Evolutionary conservation across 495 filamentous ascomycete genomes (phyloP).

Genomic region (Hypoxylon lienhwacheense): DNA sequence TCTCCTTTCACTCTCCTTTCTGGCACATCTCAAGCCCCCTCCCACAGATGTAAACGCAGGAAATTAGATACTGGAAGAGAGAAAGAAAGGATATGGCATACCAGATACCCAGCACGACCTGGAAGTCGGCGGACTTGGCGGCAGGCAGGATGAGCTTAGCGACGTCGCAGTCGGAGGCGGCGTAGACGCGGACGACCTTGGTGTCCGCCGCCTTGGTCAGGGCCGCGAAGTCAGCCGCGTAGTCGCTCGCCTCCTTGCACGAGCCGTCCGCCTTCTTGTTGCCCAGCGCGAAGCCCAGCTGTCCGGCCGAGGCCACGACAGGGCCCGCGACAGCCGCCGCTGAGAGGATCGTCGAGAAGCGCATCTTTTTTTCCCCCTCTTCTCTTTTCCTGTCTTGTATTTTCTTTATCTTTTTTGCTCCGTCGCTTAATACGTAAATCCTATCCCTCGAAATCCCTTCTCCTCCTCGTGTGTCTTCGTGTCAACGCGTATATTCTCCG

Average conservation of each 20-base stretch:
- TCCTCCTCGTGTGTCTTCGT: not conserved
- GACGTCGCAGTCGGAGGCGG: conserved; percentile 67
- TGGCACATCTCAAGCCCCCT: not conserved
- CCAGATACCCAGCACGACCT: conserved; percentile 80
- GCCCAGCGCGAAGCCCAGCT: conserved; percentile 58
- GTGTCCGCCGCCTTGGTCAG: conserved; percentile 42
- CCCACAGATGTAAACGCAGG: no score
- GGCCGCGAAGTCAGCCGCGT: conserved; percentile 68
- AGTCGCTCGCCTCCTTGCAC: conserved; percentile 68
- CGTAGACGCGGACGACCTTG: conserved; percentile 69
- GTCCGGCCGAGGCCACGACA: conserved; percentile 47
- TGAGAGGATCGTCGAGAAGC: conserved; percentile 41
- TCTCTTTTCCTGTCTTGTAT: not conserved
- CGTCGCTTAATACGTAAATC: not conserved
- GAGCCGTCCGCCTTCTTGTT: conserved; percentile 55
- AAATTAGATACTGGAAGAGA: no score
- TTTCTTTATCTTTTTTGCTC: no score
- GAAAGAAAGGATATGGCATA: conserved; percentile 38
- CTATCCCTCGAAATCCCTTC: not conserved
- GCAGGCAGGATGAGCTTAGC: conserved; percentile 70
- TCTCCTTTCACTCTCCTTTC: no score
- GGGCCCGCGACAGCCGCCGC: conserved; percentile 44
- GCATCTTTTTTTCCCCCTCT: conserved; percentile 25
- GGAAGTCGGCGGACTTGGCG: conserved; percentile 68
- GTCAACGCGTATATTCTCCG: conserved; percentile 5